A percentile compares a stretch with the other conserved stretches of the same genome.
Evolutionary conservation across 1,284 basidiomycete genomes (phyloP).

Genomic region (Tilletiaria anomala): DNA sequence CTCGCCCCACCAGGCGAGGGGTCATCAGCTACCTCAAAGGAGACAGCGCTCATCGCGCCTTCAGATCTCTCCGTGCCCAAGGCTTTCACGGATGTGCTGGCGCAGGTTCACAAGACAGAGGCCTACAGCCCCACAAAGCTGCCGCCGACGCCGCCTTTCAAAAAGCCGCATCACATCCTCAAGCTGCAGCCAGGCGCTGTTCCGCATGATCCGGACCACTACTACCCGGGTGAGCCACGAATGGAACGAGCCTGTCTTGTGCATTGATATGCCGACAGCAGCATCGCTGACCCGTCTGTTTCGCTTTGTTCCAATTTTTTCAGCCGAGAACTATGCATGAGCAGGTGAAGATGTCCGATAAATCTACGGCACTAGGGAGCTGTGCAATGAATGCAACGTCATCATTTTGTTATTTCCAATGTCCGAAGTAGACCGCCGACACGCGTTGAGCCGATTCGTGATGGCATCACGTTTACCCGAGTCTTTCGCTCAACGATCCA

Average conservation of each 20-base stretch:
- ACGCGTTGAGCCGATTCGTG: too few relatives aligned
- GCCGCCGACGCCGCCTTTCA: slow-evolving; percentile 35
- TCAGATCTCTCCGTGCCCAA: slow-evolving; percentile 29
- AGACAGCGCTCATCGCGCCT: slow-evolving; percentile 25
- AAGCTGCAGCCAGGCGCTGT: too few relatives aligned
- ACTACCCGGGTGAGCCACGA: slow-evolving; percentile 36
- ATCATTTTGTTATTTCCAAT: too few relatives aligned
- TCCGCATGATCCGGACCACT: slow-evolving; percentile 31
- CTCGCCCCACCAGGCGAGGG: neutral
- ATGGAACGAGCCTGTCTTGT: too few relatives aligned
- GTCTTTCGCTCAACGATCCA: too few relatives aligned
- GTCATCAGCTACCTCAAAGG: neutral
- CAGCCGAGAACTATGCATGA: slow-evolving; percentile 9
- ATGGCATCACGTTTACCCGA: too few relatives aligned
- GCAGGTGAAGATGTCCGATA: neutral
- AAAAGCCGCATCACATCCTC: slow-evolving; percentile 26
- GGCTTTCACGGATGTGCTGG: slow-evolving; percentile 23
- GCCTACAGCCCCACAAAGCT: slow-evolving; percentile 26
- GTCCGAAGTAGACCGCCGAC: too few relatives aligned
- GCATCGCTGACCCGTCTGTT: too few relatives aligned
- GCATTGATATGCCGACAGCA: too few relatives aligned
- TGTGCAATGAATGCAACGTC: too few relatives aligned
- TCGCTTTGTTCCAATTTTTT: too few relatives aligned
- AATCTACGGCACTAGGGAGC: too few relatives aligned
- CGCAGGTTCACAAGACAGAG: neutral